Evolutionary conservation across 176 grass and related monocot species (phyloP).

Genomic region (Rhynchospora tenuis): DNA sequence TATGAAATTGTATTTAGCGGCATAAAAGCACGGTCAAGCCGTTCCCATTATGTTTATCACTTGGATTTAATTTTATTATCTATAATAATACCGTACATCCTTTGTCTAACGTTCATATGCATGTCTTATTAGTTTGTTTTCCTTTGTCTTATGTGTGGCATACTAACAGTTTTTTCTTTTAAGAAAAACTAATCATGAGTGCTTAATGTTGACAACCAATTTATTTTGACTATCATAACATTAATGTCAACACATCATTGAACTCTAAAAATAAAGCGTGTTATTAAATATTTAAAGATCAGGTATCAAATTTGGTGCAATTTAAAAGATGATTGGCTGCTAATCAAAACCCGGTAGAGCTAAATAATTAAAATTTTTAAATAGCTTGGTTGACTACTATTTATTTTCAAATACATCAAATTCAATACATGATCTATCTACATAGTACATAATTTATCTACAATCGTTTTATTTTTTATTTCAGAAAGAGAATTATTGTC

Average conservation of each 20-base stretch:
- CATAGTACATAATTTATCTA: not conserved
- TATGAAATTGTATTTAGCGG: not conserved
- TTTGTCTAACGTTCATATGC: not conserved
- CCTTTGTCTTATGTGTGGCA: not conserved
- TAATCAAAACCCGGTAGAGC: not conserved
- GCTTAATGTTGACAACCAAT: not conserved
- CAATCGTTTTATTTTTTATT: not conserved
- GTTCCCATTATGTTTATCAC: not conserved
- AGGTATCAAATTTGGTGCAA: not conserved
- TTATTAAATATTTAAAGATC: not conserved
- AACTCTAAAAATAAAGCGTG: no score
- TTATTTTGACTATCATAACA: not conserved
- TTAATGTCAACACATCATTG: no score
- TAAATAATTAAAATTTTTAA: not conserved
- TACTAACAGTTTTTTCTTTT: not conserved
- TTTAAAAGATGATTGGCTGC: not conserved
- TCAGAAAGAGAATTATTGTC: not conserved
- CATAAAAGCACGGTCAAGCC: slow-evolving; percentile 8
- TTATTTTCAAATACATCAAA: not conserved
- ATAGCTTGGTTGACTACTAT: not conserved
- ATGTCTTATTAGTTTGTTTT: not conserved
- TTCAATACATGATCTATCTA: no score
- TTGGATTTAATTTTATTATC: not conserved
- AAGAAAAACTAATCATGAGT: not conserved
- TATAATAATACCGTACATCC: no score